These are phyloP conservation scores for Monilinia vaccinii-corymbosi DNA, from an alignment of 2,329 filamentous ascomycete genomes.

Conservation along the genomic window DNA sequence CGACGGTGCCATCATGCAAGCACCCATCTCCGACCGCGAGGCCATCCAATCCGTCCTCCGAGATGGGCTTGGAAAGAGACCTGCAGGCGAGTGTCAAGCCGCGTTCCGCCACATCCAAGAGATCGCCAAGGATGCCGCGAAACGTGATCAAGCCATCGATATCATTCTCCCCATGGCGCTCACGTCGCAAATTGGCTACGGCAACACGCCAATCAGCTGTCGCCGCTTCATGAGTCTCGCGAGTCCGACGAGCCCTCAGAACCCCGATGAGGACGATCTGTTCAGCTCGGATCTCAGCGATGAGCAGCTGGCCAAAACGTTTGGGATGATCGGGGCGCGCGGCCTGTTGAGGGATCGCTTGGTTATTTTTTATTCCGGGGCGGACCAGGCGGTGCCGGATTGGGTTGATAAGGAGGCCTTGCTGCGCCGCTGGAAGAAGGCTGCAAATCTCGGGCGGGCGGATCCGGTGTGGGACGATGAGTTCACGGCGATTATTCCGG, in stretches of 20 bases:
- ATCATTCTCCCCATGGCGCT: constrained; percentile 29
- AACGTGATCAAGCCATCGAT: constrained; percentile 22
- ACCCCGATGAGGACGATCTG: constrained; percentile 51
- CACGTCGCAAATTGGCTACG: constrained; percentile 27
- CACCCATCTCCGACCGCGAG: constrained; percentile 53
- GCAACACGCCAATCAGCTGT: constrained; percentile 27
- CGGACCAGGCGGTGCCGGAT: constrained; percentile 36
- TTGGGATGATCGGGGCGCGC: constrained; percentile 38
- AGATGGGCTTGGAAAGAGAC: constrained; percentile 26
- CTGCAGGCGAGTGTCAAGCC: constrained; percentile 16
- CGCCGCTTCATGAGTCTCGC: constrained; percentile 38
- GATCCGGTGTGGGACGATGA: constrained; percentile 37
- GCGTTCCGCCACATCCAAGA: constrained; percentile 30
- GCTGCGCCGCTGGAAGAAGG: constrained; percentile 35
- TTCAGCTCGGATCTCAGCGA: constrained; percentile 53
- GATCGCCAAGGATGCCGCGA: constrained; percentile 28
- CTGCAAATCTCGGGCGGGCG: constrained; percentile 30
- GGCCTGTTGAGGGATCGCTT: constrained; percentile 25
- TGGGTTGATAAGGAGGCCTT: constrained; percentile 37
- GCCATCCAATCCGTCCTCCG: constrained; percentile 34
- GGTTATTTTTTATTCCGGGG: constrained; percentile 37
- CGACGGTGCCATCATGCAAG: constrained; percentile 54
- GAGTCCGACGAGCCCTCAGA: constrained; percentile 36
- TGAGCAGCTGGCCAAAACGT: constrained; percentile 40
- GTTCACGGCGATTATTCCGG: constrained; percentile 38